Conservation (phyloP, 1,139 yeast species). For the Yamadazyma aaseri region DNA sequence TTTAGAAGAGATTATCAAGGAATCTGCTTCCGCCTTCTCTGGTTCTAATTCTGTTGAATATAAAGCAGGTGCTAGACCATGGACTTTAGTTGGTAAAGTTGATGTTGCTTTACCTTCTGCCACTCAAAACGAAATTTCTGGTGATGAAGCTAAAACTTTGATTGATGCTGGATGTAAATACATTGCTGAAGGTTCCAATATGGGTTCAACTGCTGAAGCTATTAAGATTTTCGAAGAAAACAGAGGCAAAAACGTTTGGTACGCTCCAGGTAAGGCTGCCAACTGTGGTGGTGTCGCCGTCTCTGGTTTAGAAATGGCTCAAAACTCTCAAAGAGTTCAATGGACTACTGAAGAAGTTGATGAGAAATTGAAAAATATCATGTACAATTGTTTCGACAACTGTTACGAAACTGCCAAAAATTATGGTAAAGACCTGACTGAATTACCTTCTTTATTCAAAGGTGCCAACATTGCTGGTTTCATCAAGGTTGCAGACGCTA, state of each 20-base stretch:
- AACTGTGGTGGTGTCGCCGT: constrained; percentile 99
- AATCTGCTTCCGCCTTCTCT: constrained; percentile 59
- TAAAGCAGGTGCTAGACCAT: constrained; percentile 93
- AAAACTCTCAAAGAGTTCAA: constrained; percentile 89
- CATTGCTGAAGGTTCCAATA: constrained; percentile 98
- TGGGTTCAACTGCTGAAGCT: constrained; percentile 99
- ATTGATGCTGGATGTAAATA: constrained; percentile 88
- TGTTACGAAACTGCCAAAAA: constrained; percentile 84
- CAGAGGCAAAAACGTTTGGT: constrained; percentile 84
- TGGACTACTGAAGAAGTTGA: constrained; percentile 94
- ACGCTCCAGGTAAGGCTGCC: constrained; percentile 99
- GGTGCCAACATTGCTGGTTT: constrained; percentile 99
- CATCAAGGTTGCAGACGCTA: constrained; percentile 96
- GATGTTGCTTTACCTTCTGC: constrained; percentile 98
- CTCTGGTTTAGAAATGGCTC: constrained; percentile 99
- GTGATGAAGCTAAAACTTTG: constrained; percentile 93
- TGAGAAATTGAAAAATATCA: constrained; percentile 79
- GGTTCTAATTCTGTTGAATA: constrained; percentile 59
- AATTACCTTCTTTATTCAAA: constrained; percentile 90
- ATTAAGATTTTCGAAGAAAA: constrained; percentile 89
- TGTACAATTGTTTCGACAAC: constrained; percentile 90
- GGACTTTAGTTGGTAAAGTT: constrained; percentile 88
- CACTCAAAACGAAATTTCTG: constrained; percentile 96
- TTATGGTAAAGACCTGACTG: constrained; percentile 70
- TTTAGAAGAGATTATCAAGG: constrained; percentile 61